Base-by-base conservation (phyloP, 148 eudicot genomes). In the Salicornia ramosissima region DNA sequence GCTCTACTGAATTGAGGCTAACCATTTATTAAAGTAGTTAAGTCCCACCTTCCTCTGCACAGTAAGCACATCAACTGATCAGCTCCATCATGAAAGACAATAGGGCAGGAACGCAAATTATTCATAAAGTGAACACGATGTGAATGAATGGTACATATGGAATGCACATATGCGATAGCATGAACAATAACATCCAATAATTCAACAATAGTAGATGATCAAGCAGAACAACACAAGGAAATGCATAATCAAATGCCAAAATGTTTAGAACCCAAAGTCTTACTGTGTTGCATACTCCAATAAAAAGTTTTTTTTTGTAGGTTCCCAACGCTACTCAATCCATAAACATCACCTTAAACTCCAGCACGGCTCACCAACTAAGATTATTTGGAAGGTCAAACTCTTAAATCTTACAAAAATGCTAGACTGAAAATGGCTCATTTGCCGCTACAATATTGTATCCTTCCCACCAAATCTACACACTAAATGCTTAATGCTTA, bases 161-260 rank as follows among this genome's bases (percentile, higher is more conserved):
- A 49, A 18, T n/a, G 0, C 13, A 64, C 24, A 16, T 54, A 14
- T 26, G 24, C 18, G 12, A 11, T 30, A 4, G 8, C 21, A 25
- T 43, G 2, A 54, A 29, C 21, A 51, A 7, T 36, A 67, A 36
- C 31, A 31, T 31, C 1, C 25, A 57, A 53, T 70, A 56, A 57
- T 26, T 56, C 21, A 70, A 29, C 26, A 45, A 10, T 28, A 43
- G 24, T 36, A 4, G 13, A 36, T 29, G 59, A n/a, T 42, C 24
- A 42, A 57, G 51, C 26, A 19, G 10, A 69, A 43, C 25, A 25
- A 28, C 53, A n/a, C 64, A 57, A 19, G 13, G 39, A 70, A 29
- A 42, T 28, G 34, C 65, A 29, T 65, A 64, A 40, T 57, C n/a
- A 19, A 12, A 31, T 70, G 64, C 64, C 64, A 70, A 5, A 57